A percentile compares a stretch with the other conserved stretches of the same genome.
Conservation (phyloP, 1,284 basidiomycete genomes). For the Sporisorium scitamineum region DNA sequence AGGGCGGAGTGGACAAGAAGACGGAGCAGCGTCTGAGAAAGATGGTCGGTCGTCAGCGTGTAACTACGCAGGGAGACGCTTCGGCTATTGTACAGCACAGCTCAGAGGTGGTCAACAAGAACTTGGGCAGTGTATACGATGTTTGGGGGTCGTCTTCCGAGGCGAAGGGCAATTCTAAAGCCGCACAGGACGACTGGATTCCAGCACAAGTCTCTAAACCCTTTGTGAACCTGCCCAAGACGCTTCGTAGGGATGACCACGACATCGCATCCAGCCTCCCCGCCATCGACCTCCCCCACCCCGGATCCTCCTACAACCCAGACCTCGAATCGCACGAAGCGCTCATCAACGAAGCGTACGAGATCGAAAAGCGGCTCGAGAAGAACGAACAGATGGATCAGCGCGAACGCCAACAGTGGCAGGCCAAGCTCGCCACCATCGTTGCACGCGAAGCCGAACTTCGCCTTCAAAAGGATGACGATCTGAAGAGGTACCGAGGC, state of each 20-base stretch:
- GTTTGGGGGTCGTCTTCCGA: slow-evolving; percentile 28
- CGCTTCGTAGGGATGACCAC: slow-evolving; percentile 27
- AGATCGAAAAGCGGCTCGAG: slow-evolving; percentile 76
- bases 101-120: slow-evolving; percentile 32
- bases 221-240: slow-evolving; percentile 26
- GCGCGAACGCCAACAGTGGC: slow-evolving; percentile 27
- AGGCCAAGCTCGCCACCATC: slow-evolving; percentile 31
- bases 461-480: slow-evolving; percentile 24
- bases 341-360: slow-evolving; percentile 79
- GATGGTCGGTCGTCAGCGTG: slow-evolving; percentile 41
- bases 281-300: slow-evolving; percentile 81
- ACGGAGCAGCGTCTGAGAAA: slow-evolving; percentile 45
- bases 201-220: slow-evolving; percentile 19
- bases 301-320: slow-evolving; percentile 95
- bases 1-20: slow-evolving; percentile 43
- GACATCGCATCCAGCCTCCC: slow-evolving; percentile 68
- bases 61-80: slow-evolving; percentile 22
- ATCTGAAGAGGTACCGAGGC: slow-evolving; percentile 36
- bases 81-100: slow-evolving; percentile 17
- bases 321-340: slow-evolving; percentile 80
- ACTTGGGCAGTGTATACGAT: slow-evolving; percentile 29
- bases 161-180: slow-evolving; percentile 36
- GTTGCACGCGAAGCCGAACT: slow-evolving; percentile 40
- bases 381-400: slow-evolving; percentile 72
- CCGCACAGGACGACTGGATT: slow-evolving; percentile 24